phyloP scores from a whole-genome alignment of 1,284 basidiomycete genomes.

The Tilletia caries region DNA sequence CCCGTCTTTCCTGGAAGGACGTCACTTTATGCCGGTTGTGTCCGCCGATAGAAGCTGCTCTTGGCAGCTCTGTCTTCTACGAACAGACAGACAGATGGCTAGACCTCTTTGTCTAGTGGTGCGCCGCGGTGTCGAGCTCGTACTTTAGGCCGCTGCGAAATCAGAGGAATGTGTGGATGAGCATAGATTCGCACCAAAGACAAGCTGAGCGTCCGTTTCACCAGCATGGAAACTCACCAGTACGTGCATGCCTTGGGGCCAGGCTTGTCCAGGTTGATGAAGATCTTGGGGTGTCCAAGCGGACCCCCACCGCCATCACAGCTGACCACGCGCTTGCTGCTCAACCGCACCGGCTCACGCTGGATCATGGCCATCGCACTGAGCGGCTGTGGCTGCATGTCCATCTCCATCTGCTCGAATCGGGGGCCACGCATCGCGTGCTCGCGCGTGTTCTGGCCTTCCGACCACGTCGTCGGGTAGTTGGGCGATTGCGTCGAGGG shows the following conservation, averaged over 20 bases:
- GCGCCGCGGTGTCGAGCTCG: not conserved
- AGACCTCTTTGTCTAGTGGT: not conserved
- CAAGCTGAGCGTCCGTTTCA: too few species aligned
- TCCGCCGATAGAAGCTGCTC: too few species aligned
- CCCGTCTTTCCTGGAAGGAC: too few species aligned
- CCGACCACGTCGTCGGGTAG: conserved; percentile 42
- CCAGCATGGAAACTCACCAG: conserved; percentile 28
- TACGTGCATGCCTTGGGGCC: conserved; percentile 49
- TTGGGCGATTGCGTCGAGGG: conserved; percentile 42
- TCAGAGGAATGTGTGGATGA: not conserved
- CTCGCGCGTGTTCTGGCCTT: conserved; percentile 59
- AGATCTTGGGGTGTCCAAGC: conserved; percentile 93
- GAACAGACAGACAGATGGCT: too few species aligned
- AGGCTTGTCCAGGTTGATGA: conserved; percentile 74
- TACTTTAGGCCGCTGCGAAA: not conserved
- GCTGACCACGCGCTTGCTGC: conserved; percentile 74
- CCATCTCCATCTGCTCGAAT: conserved; percentile 85
- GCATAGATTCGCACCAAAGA: too few species aligned
- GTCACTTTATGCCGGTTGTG: too few species aligned
- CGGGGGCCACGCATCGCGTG: conserved; percentile 64
- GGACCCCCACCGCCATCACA: conserved; percentile 84
- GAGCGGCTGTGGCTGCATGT: conserved; percentile 81
- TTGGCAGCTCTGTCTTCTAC: too few species aligned
- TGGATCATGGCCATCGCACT: conserved; percentile 86
- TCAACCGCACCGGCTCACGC: conserved; percentile 77